phyloP scores from a whole-genome alignment of 176 grass and related monocot species.

The Oryza australiensis region DNA sequence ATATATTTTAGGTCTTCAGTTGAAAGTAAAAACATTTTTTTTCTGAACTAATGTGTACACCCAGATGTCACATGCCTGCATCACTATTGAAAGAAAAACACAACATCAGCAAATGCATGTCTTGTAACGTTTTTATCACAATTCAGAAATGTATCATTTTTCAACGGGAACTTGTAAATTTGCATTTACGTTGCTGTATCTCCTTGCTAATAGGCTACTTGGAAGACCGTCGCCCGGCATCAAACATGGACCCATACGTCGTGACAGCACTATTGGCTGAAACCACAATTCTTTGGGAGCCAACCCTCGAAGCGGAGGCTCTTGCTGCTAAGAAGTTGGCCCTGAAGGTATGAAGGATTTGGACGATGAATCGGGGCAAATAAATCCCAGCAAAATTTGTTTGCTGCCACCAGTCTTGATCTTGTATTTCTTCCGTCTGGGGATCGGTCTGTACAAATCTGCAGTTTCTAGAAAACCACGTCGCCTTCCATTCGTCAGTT shows the following conservation, averaged over 20 bases:
- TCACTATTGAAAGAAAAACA: constrained; percentile 2
- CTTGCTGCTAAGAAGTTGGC: constrained; percentile 83
- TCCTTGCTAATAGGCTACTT: constrained; percentile 64
- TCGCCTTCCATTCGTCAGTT: constrained; percentile 5
- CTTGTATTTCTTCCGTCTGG: not conserved
- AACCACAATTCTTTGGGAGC: constrained; percentile 83
- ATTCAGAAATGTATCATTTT: not conserved
- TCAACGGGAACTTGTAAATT: not conserved
- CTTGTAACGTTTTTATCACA: not conserved
- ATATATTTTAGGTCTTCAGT: not conserved
- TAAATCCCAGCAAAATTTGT: constrained; percentile 27
- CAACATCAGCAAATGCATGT: not conserved
- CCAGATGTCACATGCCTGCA: not conserved
- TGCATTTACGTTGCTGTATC: not conserved
- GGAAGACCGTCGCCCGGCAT: constrained; percentile 93
- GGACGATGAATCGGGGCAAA: not conserved
- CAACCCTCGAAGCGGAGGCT: constrained; percentile 80
- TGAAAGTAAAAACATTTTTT: not conserved
- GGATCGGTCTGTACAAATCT: constrained; percentile 44
- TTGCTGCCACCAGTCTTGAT: not conserved
- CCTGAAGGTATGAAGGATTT: constrained; percentile 63
- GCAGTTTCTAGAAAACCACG: constrained; percentile 24
- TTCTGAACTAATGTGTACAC: not conserved
- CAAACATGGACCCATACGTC: constrained; percentile 96
- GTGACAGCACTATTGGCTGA: constrained; percentile 90